phyloP scores from a whole-genome alignment of 1,284 basidiomycete species.

The Ustilago hordei region DNA sequence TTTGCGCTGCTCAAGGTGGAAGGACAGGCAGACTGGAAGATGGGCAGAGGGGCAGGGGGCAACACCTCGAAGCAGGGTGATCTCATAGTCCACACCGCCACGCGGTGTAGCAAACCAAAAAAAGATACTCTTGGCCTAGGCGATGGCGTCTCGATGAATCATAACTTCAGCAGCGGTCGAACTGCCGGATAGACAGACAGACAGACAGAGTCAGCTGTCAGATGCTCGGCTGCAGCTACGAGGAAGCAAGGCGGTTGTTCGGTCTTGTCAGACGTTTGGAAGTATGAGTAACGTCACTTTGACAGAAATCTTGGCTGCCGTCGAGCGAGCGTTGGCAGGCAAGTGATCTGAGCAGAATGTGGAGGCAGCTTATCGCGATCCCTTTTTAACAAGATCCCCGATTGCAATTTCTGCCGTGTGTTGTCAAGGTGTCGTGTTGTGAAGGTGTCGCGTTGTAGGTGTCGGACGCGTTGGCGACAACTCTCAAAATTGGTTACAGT shows the following conservation, averaged over 20 bases:
- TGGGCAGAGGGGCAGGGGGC: no score
- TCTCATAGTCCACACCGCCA: constrained; percentile 19
- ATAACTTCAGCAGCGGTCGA: constrained; percentile 1
- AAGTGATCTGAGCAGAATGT: constrained; percentile 9
- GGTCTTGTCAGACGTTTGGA: constrained; percentile 5
- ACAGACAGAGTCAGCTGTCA: constrained; percentile 3
- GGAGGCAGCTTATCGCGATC: constrained; percentile 11
- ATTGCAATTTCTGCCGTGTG: neutral
- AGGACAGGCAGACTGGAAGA: neutral
- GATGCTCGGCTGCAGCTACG: constrained; percentile 4
- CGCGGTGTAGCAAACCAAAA: no score
- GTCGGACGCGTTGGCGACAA: constrained; percentile 3
- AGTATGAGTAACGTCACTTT: constrained; percentile 14
- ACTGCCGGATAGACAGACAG: neutral
- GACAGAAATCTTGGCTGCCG: neutral
- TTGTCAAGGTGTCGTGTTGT: constrained; percentile 1
- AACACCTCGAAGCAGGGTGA: constrained; percentile 13
- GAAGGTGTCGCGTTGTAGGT: constrained; percentile 1
- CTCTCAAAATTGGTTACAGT: neutral
- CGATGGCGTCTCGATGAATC: constrained; percentile 11
- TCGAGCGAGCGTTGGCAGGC: neutral
- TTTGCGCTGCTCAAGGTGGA: neutral
- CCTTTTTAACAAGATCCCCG: no score
- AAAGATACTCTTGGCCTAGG: constrained; percentile 1
- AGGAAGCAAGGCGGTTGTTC: neutral